phyloP scores from a whole-genome alignment of 176 grass and related monocot species.

The Cocos nucifera region DNA sequence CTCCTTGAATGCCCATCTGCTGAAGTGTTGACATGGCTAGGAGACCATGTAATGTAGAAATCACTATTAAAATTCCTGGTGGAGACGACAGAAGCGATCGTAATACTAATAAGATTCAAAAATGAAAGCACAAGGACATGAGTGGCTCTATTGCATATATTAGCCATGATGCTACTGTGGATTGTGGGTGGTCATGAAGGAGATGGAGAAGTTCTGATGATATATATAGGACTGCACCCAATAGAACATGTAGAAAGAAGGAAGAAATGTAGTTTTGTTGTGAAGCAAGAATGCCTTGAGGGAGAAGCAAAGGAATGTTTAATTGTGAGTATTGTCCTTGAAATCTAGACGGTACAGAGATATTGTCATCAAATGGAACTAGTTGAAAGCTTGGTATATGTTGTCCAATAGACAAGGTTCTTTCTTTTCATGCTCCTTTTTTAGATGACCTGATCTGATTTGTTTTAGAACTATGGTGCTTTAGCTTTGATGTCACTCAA shows the following conservation, averaged over 20 bases:
- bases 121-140: neutral
- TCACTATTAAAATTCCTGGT: constrained; percentile 25
- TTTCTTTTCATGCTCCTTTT: too few relatives aligned
- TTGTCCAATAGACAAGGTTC: too few relatives aligned
- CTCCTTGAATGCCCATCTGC: constrained; percentile 17
- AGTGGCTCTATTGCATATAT: neutral
- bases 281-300: constrained; percentile 8
- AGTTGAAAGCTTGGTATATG: too few relatives aligned
- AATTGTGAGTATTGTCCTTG: too few relatives aligned
- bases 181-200: neutral
- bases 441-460: too few relatives aligned
- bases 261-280: neutral
- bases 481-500: too few relatives aligned
- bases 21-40: constrained; percentile 18
- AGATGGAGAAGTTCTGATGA: neutral
- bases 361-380: too few relatives aligned
- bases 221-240: neutral
- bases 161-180: neutral
- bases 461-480: too few relatives aligned
- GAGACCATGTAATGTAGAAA: constrained; percentile 34
- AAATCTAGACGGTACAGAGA: too few relatives aligned
- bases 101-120: neutral
- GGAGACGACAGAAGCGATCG: constrained; percentile 21
- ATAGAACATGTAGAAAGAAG: neutral
- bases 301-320: neutral